phyloP scores from a whole-genome alignment of 202 grass and related monocot genomes.

The Brachypodium distachyon region DNA sequence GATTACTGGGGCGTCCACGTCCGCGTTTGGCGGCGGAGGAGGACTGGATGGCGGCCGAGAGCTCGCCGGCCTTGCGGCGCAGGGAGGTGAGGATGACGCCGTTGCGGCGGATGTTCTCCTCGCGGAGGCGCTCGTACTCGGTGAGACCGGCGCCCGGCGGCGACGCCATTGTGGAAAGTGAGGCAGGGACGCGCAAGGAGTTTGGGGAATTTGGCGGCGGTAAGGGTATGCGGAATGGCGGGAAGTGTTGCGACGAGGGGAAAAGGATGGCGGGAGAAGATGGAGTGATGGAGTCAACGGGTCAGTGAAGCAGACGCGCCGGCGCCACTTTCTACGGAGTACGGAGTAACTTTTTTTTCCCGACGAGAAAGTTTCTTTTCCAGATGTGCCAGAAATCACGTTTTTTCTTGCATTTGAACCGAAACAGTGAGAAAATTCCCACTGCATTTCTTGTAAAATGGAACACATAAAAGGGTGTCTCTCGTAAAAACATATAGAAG shows the following conservation, averaged over 20 bases:
- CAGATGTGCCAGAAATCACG: too few species aligned
- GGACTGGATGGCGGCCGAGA: conserved; percentile 33
- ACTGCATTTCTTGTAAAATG: too few species aligned
- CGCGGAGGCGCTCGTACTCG: conserved; percentile 50
- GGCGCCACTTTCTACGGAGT: too few species aligned
- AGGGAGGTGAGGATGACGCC: conserved; percentile 49
- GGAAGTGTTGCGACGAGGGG: not conserved
- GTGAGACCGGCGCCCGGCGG: not conserved
- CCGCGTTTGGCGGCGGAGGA: not conserved
- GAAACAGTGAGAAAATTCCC: too few species aligned
- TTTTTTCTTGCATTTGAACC: too few species aligned
- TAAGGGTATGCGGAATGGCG: not conserved
- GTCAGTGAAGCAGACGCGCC: not conserved
- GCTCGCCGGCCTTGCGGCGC: conserved; percentile 43
- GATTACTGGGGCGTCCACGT: too few species aligned
- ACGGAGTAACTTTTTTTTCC: too few species aligned
- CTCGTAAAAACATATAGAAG: too few species aligned
- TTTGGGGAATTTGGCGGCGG: not conserved
- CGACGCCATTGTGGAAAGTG: not conserved
- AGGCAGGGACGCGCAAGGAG: not conserved
- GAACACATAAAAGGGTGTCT: too few species aligned
- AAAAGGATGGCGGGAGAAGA: not conserved
- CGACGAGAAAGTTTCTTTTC: too few species aligned
- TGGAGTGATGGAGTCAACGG: not conserved
- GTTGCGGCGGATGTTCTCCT: conserved; percentile 78